Base-by-base conservation (phyloP, 208 protist genomes). In the Wallacemonas rigidus region DNA sequence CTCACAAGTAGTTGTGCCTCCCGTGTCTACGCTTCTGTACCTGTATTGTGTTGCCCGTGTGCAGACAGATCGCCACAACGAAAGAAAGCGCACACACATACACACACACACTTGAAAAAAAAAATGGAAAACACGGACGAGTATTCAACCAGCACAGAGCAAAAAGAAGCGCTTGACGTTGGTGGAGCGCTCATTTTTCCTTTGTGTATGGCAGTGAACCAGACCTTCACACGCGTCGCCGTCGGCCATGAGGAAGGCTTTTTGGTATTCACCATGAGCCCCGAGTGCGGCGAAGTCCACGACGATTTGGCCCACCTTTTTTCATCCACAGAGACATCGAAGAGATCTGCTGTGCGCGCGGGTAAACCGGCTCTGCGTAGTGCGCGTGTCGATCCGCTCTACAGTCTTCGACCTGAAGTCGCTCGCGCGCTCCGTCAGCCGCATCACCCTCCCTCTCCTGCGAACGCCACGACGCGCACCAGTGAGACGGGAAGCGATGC, bases 231-330 rank as follows among this genome's bases (percentile, higher is more conserved):
- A 17, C 86, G 86, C 62, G 58, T 94, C 56, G 89, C 79, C 4
- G 86, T 94, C 1, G 89, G 89, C 0, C 89, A 94, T 60, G 80
- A 87, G 11, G 75, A 74, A 36, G 89, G 89, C 44, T 94, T 83
- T 44, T 61, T 94, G n/a, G 86, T 94, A 35, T 94, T 90, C 48
- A 77, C 68, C 26, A 65, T 93, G 8, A 48, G 72, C 15, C 55
- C 71, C 11, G 44, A 56, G 1, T n/a, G 17, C 3, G 47, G 26
- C 7, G 51, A 70, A 40, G 44, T 51, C 44, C 54, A 62, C 12
- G 69, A 73, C 1, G 69, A 73, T 36, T 11, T 73, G 17, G 44
- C 53, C n/a, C 14, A 65, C 15, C 36, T 65, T 4, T 65, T 65
- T 26, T 11, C 60, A 14, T 15, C 12, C 12, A 15, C 1, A 14